These are phyloP conservation scores for Fraxinus nigra DNA, from an alignment of 305 asterid species.

Conservation along the genomic window DNA sequence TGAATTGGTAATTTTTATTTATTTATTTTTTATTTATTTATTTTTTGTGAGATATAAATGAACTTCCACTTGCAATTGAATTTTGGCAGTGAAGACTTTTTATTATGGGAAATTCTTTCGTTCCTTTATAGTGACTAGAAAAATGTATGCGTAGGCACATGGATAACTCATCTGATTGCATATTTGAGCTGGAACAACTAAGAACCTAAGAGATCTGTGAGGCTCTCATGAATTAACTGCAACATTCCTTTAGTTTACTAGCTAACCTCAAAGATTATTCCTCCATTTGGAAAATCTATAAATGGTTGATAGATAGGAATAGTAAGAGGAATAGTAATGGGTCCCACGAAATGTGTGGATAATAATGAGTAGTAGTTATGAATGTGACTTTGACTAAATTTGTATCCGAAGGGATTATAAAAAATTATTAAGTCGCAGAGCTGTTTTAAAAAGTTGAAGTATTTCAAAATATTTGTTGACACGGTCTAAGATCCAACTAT, in stretches of 20 bases:
- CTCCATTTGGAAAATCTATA: not conserved
- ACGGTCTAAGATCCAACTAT: not conserved
- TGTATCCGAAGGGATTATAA: not conserved
- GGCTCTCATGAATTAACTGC: not conserved
- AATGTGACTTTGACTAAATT: not conserved
- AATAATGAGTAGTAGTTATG: not conserved
- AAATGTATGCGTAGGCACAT: not conserved
- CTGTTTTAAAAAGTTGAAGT: not conserved
- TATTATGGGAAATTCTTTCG: not conserved
- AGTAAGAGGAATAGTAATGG: not conserved
- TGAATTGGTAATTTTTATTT: not conserved
- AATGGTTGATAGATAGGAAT: not conserved
- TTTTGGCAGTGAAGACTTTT: not conserved
- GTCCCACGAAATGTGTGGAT: not conserved
- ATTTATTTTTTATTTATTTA: no score
- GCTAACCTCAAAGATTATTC: not conserved
- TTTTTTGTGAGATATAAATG: not conserved
- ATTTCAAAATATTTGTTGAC: not conserved
- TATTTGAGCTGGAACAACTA: not conserved
- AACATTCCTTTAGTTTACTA: not conserved
- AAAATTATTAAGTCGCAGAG: not conserved
- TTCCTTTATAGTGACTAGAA: not conserved
- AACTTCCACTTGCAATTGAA: not conserved
- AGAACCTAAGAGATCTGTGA: not conserved
- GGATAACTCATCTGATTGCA: not conserved